Evolutionary conservation across 164 flowering plant species (phyloP).

Genomic region (Protea cynaroides): DNA sequence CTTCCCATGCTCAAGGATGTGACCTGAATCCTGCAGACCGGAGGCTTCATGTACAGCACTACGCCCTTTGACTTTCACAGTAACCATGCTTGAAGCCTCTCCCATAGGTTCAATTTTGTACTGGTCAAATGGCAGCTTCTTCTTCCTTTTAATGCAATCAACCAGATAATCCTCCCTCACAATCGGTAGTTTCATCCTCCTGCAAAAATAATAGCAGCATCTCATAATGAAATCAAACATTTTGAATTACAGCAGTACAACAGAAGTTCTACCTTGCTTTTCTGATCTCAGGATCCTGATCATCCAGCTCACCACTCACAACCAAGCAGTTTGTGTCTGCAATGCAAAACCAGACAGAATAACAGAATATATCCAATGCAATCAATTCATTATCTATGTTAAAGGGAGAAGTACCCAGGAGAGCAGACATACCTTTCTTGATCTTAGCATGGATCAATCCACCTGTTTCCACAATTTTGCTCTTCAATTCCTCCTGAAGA

Average conservation of each 20-base stretch:
- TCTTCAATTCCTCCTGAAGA: conserved; percentile 64
- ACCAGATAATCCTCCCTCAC: conserved; percentile 82
- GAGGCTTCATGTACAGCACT: conserved; percentile 94
- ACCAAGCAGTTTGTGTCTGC: conserved; percentile 80
- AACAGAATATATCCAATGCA: neutral
- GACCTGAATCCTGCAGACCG: conserved; percentile 88
- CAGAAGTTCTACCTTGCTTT: conserved; percentile 65
- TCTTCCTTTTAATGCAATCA: conserved; percentile 64
- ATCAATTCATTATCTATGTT: conserved; percentile 1
- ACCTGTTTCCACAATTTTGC: conserved; percentile 63
- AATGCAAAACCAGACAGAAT: conserved; percentile 7
- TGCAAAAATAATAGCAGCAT: conserved; percentile 22
- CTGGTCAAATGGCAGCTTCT: conserved; percentile 67
- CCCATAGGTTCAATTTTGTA: conserved; percentile 61
- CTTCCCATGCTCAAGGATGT: conserved; percentile 85
- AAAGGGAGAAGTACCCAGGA: neutral
- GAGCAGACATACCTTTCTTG: conserved; percentile 52
- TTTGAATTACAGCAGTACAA: neutral
- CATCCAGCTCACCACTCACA: conserved; percentile 44
- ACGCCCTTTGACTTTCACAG: conserved; percentile 87
- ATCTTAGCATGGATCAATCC: conserved; percentile 63
- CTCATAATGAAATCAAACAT: neutral
- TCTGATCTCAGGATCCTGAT: conserved; percentile 49
- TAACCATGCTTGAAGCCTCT: conserved; percentile 47
- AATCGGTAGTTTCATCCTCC: conserved; percentile 84